Evolutionary conservation across 2,329 filamentous ascomycete species (phyloP).

Genomic region (Boeremia lycopersici): DNA sequence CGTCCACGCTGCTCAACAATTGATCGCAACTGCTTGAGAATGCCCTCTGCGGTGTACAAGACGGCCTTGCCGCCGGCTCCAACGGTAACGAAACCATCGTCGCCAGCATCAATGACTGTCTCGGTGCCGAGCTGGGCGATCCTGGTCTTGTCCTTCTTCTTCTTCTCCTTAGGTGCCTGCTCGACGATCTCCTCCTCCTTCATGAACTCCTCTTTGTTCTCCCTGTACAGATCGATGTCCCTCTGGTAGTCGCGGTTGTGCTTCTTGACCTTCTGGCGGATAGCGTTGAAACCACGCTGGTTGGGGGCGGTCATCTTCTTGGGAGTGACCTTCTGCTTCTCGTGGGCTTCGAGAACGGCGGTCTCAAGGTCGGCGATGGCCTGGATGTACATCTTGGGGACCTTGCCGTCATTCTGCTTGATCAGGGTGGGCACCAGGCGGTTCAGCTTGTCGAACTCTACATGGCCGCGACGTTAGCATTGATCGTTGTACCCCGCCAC

Average conservation of each 20-base stretch:
- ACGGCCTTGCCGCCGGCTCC: slow-evolving; percentile 87
- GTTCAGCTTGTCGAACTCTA: slow-evolving; percentile 95
- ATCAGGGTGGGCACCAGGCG: slow-evolving; percentile 69
- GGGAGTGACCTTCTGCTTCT: slow-evolving; percentile 92
- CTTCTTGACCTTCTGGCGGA: slow-evolving; percentile 99
- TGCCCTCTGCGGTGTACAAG: slow-evolving; percentile 94
- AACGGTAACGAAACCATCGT: slow-evolving; percentile 88
- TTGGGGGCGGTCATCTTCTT: slow-evolving; percentile 99
- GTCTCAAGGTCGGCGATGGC: slow-evolving; percentile 93
- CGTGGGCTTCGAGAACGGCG: slow-evolving; percentile 87
- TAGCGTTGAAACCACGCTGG: slow-evolving; percentile 90
- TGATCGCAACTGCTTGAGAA: slow-evolving; percentile 91
- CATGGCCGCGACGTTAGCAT: slow-evolving; percentile 25
- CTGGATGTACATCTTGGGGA: slow-evolving; percentile 91
- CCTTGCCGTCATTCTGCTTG: slow-evolving; percentile 69
- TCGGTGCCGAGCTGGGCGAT: slow-evolving; percentile 59
- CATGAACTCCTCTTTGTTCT: slow-evolving; percentile 87
- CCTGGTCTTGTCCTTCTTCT: slow-evolving; percentile 52
- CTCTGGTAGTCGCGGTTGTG: slow-evolving; percentile 93
- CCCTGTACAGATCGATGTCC: slow-evolving; percentile 86
- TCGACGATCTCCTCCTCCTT: slow-evolving; percentile 81
- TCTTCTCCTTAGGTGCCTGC: slow-evolving; percentile 55
- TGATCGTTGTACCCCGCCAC: slow-evolving; percentile 10
- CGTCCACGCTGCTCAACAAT: slow-evolving; percentile 97
- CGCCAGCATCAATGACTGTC: slow-evolving; percentile 63